These are phyloP conservation scores for Sicyos baderoa DNA, from an alignment of 306 rosid species.

Conservation along the genomic window DNA sequence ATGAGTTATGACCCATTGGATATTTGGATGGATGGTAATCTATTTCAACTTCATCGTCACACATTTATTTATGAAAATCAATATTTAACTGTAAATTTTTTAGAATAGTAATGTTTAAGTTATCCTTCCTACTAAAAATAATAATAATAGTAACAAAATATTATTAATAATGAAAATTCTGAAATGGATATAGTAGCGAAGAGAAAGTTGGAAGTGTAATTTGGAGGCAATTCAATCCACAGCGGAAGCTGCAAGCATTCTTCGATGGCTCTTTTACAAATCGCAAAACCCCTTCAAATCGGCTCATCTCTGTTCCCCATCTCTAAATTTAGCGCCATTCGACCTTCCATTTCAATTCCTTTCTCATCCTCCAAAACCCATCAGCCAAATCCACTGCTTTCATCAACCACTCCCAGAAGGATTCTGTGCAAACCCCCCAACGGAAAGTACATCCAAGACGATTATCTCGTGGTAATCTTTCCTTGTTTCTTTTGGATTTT, in stretches of 20 bases:
- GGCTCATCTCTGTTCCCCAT: slow-evolving; percentile 25
- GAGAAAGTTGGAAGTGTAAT: no score
- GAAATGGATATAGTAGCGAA: neutral
- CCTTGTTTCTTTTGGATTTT: no score
- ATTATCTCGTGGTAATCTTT: slow-evolving; percentile 66
- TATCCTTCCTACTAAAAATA: no score
- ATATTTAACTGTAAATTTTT: no score
- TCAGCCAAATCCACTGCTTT: slow-evolving; percentile 40
- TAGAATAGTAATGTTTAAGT: no score
- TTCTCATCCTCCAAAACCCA: slow-evolving; percentile 30
- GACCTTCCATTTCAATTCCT: slow-evolving; percentile 28
- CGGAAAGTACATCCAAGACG: slow-evolving; percentile 55
- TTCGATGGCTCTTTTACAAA: slow-evolving; percentile 43
- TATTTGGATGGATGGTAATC: no score
- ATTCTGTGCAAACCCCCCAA: slow-evolving; percentile 56
- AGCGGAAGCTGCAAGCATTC: neutral
- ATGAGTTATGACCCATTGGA: no score
- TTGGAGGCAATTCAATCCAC: neutral
- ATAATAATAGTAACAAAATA: no score
- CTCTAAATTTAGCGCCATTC: slow-evolving; percentile 23
- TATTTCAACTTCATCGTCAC: no score
- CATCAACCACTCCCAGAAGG: slow-evolving; percentile 42
- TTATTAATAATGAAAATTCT: no score
- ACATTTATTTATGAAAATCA: no score
- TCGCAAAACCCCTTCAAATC: slow-evolving; percentile 25